These are phyloP conservation scores for Chaetomium sp. DNA, from an alignment of 2,329 filamentous ascomycete genomes.

Conservation along the genomic window DNA sequence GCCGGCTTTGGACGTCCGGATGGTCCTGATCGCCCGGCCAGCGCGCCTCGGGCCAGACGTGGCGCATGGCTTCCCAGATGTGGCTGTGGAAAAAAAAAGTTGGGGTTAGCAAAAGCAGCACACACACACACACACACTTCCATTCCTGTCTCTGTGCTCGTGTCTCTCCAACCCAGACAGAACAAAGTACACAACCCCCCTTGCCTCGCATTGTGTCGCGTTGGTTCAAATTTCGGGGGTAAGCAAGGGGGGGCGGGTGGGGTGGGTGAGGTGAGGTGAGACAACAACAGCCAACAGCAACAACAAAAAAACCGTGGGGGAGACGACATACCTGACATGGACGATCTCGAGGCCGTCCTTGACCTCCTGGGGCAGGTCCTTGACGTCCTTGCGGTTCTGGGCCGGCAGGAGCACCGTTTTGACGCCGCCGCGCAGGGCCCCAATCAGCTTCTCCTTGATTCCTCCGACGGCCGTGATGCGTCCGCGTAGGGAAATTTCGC, in stretches of 20 bases:
- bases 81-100: conserved; percentile 56
- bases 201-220: neutral
- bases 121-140: neutral
- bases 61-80: conserved; percentile 90
- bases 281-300: neutral
- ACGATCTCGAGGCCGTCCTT: conserved; percentile 84
- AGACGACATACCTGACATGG: conserved; percentile 81
- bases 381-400: conserved; percentile 88
- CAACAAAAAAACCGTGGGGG: conserved; percentile 65
- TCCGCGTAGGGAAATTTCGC: conserved; percentile 77
- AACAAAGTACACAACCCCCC: neutral
- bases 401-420: conserved; percentile 89
- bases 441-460: conserved; percentile 98
- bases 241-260: neutral
- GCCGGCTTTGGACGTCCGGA: conserved; percentile 73
- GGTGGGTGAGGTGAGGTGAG: neutral
- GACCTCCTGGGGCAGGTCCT: conserved; percentile 88
- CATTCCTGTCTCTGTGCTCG: neutral
- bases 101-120: neutral
- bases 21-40: conserved; percentile 74
- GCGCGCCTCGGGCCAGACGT: conserved; percentile 87
- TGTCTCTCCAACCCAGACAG: neutral
- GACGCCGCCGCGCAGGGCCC: conserved; percentile 87
- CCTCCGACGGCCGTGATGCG: conserved; percentile 92
- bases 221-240: neutral